These are phyloP conservation scores for Oropetium thomaeum DNA, from an alignment of 176 grass and related monocot species.

Conservation along the genomic window DNA sequence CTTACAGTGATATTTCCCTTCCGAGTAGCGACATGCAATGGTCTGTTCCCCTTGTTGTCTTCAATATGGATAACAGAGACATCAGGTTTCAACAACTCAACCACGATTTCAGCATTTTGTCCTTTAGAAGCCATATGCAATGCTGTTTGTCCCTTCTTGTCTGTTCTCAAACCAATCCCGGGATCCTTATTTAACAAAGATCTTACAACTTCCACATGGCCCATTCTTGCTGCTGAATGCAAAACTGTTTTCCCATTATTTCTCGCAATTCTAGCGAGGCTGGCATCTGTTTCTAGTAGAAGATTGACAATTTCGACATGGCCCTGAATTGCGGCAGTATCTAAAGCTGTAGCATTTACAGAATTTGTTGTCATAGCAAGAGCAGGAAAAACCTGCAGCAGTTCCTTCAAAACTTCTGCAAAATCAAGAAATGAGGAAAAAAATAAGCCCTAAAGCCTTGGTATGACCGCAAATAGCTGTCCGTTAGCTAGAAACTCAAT, in stretches of 20 bases:
- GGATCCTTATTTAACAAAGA: conserved; percentile 74
- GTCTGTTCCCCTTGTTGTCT: conserved; percentile 84
- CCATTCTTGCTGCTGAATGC: conserved; percentile 92
- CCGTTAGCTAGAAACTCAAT: background rate
- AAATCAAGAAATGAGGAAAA: conserved; percentile 18
- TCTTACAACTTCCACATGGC: conserved; percentile 74
- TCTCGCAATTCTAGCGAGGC: conserved; percentile 73
- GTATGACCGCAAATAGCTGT: background rate
- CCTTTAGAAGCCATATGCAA: conserved; percentile 91
- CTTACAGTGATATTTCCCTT: conserved; percentile 78
- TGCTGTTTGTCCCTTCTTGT: conserved; percentile 92
- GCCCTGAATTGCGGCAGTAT: conserved; percentile 74
- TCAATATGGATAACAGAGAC: conserved; percentile 53
- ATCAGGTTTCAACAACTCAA: conserved; percentile 72
- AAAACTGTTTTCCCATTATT: conserved; percentile 87
- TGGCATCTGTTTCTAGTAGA: conserved; percentile 81
- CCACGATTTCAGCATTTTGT: conserved; percentile 69
- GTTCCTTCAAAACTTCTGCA: conserved; percentile 78
- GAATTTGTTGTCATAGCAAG: conserved; percentile 89
- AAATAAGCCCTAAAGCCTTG: background rate
- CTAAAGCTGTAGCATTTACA: conserved; percentile 81
- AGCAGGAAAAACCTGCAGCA: conserved; percentile 67
- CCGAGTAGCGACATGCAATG: conserved; percentile 79
- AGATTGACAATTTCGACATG: conserved; percentile 80
- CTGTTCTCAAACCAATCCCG: conserved; percentile 62